Evolutionary conservation across 768 basidiomycete species (phyloP).

Genomic region (Phlebiopsis flavidoalba): DNA sequence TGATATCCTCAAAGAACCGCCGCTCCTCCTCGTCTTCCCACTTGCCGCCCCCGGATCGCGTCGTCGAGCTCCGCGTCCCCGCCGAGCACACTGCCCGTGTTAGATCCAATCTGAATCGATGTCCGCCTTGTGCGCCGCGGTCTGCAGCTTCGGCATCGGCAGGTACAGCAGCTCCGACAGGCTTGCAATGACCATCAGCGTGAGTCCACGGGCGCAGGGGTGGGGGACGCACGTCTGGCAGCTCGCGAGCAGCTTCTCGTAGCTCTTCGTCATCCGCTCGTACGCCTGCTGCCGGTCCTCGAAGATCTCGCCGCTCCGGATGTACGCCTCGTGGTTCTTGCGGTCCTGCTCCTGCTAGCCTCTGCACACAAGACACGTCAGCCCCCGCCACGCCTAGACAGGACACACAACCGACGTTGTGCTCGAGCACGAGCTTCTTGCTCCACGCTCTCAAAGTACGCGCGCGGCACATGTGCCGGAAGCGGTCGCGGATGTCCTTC

Average conservation of each 20-base stretch:
- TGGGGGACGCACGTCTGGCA: constrained; percentile 87
- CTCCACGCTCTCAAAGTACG: constrained; percentile 83
- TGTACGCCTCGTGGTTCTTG: constrained; percentile 97
- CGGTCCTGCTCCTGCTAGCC: constrained; percentile 95
- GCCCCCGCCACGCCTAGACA: neutral
- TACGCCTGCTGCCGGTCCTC: constrained; percentile 98
- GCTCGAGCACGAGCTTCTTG: constrained; percentile 89
- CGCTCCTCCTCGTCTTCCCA: constrained; percentile 99
- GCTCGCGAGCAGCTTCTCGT: constrained; percentile 85
- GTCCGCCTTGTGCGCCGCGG: constrained; percentile 72
- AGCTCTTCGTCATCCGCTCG: constrained; percentile 96
- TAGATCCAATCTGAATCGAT: constrained; percentile 75
- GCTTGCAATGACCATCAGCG: constrained; percentile 38
- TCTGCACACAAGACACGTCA: constrained; percentile 38
- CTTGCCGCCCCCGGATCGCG: constrained; percentile 63
- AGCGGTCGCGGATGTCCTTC: constrained; percentile 79
- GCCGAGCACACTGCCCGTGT: constrained; percentile 22
- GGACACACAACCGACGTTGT: constrained; percentile 54
- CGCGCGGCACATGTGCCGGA: constrained; percentile 88
- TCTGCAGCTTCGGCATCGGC: constrained; percentile 78
- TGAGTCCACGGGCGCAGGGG: too few species aligned
- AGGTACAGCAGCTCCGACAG: constrained; percentile 89
- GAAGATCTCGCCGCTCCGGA: constrained; percentile 98
- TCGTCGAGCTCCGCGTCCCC: constrained; percentile 43
- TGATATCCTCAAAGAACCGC: constrained; percentile 88